These are phyloP conservation scores for Cyberlindnera maclurae DNA, from an alignment of 805 yeast species.

Conservation along the genomic window DNA sequence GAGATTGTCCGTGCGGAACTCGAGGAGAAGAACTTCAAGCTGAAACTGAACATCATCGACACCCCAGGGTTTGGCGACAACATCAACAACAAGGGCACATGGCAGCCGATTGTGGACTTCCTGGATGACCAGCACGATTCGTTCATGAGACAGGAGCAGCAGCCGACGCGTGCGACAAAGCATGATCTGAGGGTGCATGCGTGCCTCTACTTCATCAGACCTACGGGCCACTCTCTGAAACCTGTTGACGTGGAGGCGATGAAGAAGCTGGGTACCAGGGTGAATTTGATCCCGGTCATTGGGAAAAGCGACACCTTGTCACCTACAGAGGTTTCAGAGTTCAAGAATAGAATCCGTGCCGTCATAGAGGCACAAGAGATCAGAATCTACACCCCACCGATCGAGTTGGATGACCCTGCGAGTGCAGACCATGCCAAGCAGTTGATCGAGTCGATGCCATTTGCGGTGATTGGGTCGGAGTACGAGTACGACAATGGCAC, in stretches of 20 bases:
- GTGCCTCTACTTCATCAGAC: slow-evolving; percentile 83
- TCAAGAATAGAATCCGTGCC: slow-evolving; percentile 57
- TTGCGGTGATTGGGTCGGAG: slow-evolving; percentile 76
- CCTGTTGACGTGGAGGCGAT: slow-evolving; percentile 85
- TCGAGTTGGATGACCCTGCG: slow-evolving; percentile 67
- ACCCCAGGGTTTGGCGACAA: slow-evolving; percentile 94
- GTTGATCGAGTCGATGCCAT: slow-evolving; percentile 79
- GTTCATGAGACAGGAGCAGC: slow-evolving; percentile 89
- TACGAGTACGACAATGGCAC: slow-evolving; percentile 55
- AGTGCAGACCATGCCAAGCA: slow-evolving; percentile 76
- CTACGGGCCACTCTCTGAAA: slow-evolving; percentile 81
- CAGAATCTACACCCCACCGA: slow-evolving; percentile 76
- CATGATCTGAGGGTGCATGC: slow-evolving; percentile 88
- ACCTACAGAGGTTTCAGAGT: slow-evolving; percentile 21
- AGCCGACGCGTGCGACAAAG: slow-evolving; percentile 60
- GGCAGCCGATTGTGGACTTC: slow-evolving; percentile 84
- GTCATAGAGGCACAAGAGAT: slow-evolving; percentile 82
- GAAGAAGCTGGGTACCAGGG: slow-evolving; percentile 75
- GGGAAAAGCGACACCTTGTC: slow-evolving; percentile 23
- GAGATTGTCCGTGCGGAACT: slow-evolving; percentile 73
- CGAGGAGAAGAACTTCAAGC: slow-evolving; percentile 76
- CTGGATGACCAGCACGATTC: slow-evolving; percentile 88
- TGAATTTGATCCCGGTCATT: slow-evolving; percentile 82
- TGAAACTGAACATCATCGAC: slow-evolving; percentile 76
- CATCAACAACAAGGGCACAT: slow-evolving; percentile 75